A percentile compares a stretch with the other conserved stretches of the same genome.
Evolutionary conservation across 306 rosid genomes (phyloP).

Genomic region (Glycyrrhiza uralensis): DNA sequence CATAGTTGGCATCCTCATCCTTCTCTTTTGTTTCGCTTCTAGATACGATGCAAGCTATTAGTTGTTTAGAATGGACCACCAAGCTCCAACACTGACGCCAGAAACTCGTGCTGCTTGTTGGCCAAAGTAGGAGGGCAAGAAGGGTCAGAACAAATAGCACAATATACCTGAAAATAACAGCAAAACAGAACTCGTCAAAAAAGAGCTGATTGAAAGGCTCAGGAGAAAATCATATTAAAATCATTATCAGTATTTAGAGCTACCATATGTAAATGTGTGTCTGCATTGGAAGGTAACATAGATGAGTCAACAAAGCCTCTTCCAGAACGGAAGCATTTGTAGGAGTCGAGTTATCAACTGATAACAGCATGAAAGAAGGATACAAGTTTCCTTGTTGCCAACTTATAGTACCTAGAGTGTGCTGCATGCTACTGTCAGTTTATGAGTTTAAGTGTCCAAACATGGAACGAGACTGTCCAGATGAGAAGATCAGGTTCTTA

Average conservation of each 20-base stretch:
- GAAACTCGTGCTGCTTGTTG: conserved; percentile 53
- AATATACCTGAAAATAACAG: conserved; percentile 54
- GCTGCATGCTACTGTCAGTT: conserved; percentile 59
- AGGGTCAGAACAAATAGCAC: conserved; percentile 53
- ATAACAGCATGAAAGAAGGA: conserved; percentile 84
- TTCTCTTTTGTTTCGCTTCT: conserved; percentile 58
- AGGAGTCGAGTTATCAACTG: conserved; percentile 48
- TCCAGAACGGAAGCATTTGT: conserved; percentile 46
- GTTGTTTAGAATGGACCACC: conserved; percentile 29
- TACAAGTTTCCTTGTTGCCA: conserved; percentile 88
- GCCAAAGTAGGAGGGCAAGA: conserved; percentile 67
- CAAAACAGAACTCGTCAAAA: not conserved
- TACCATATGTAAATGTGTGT: conserved; percentile 68
- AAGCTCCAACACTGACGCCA: conserved; percentile 46
- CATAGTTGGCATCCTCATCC: conserved; percentile 65
- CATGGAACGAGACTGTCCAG: conserved; percentile 12
- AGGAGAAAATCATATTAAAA: conserved; percentile 2
- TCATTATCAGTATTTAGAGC: conserved; percentile 9
- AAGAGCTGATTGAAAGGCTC: not conserved
- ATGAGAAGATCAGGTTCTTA: conserved; percentile 35
- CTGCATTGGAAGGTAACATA: conserved; percentile 78
- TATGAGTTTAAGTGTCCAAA: conserved; percentile 28
- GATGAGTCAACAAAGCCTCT: conserved; percentile 52
- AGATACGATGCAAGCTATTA: conserved; percentile 38
- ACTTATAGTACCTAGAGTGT: conserved; percentile 78